A percentile compares a stretch with the other conserved stretches of the same genome.
Evolutionary conservation across 805 yeast species (phyloP).

Genomic region (Starmerella sirachaensis): DNA sequence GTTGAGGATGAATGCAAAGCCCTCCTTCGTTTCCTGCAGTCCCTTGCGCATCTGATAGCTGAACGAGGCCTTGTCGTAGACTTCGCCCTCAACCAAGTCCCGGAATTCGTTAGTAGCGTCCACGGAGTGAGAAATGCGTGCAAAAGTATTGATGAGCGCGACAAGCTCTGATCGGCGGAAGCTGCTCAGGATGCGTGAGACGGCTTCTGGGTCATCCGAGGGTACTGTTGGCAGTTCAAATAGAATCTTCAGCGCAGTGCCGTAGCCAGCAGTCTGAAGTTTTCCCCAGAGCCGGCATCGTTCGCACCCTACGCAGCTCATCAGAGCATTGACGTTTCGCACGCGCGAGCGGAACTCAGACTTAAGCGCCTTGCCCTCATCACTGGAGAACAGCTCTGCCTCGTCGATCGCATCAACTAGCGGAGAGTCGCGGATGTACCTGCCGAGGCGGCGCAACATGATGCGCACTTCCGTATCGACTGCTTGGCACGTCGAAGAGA

Average conservation of each 20-base stretch:
- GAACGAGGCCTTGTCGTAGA: slow-evolving; percentile 16
- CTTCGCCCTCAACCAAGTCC: slow-evolving; percentile 15
- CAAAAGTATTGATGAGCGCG: slow-evolving; percentile 84
- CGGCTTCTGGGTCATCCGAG: slow-evolving; percentile 32
- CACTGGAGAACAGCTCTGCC: slow-evolving; percentile 33
- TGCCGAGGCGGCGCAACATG: slow-evolving; percentile 33
- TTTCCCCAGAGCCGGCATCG: slow-evolving; percentile 98
- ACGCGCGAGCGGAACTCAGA: slow-evolving; percentile 79
- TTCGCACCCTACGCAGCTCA: slow-evolving; percentile 99
- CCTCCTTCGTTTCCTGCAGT: slow-evolving; percentile 41
- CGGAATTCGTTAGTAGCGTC: slow-evolving; percentile 59
- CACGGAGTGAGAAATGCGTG: slow-evolving; percentile 76
- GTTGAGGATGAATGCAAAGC: slow-evolving; percentile 48
- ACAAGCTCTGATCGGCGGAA: slow-evolving; percentile 74
- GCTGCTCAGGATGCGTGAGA: slow-evolving; percentile 40
- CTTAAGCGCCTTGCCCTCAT: slow-evolving; percentile 43
- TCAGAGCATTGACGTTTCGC: slow-evolving; percentile 76
- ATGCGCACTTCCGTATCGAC: slow-evolving; percentile 38
- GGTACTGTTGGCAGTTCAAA: slow-evolving; percentile 59
- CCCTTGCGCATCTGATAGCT: slow-evolving; percentile 41
- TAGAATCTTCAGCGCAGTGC: slow-evolving; percentile 82
- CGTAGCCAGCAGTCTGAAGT: slow-evolving; percentile 93
- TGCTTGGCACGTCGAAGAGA: slow-evolving; percentile 33
- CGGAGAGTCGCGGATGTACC: slow-evolving; percentile 23
- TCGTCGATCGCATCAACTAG: slow-evolving; percentile 38